phyloP scores from a whole-genome alignment of 768 basidiomycete genomes.

The Boletus rex-veris region DNA sequence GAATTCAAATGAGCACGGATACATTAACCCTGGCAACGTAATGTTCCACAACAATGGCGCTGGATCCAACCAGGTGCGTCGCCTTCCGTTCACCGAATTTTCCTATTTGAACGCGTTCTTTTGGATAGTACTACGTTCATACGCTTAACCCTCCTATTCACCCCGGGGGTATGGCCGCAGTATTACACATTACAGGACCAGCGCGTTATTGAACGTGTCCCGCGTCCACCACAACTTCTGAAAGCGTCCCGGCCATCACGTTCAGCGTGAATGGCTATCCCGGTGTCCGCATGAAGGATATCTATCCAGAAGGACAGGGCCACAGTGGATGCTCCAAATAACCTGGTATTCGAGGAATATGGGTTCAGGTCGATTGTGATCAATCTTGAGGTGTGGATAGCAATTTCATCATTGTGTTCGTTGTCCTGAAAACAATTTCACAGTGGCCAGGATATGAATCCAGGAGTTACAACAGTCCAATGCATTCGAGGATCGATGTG shows the following conservation, averaged over 20 bases:
- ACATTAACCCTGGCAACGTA: background rate
- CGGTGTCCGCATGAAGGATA: slow-evolving; percentile 19
- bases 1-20: no score
- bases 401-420: background rate
- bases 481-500: slow-evolving; percentile 15
- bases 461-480: background rate
- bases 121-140: slow-evolving; percentile 12
- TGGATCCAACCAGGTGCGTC: slow-evolving; percentile 5
- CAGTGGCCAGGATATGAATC: no score
- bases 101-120: background rate
- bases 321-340: slow-evolving; percentile 16
- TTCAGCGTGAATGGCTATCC: slow-evolving; percentile 19
- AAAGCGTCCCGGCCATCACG: slow-evolving; percentile 16
- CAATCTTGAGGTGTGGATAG: slow-evolving; percentile 16
- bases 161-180: slow-evolving; percentile 17
- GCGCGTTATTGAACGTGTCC: slow-evolving; percentile 19
- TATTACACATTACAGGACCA: slow-evolving; percentile 13
- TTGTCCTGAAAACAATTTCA: background rate
- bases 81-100: background rate
- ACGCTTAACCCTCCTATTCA: slow-evolving; percentile 18
- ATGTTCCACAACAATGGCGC: background rate
- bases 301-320: slow-evolving; percentile 8
- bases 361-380: slow-evolving; percentile 22
- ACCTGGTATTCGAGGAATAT: slow-evolving; percentile 12
- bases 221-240: slow-evolving; percentile 5